Percentiles rank a stretch among this genome's conserved stretches.
These are phyloP conservation scores for Chrysosporium keratinophilum DNA, from an alignment of 2,329 filamentous ascomycete genomes.

Conservation along the genomic window DNA sequence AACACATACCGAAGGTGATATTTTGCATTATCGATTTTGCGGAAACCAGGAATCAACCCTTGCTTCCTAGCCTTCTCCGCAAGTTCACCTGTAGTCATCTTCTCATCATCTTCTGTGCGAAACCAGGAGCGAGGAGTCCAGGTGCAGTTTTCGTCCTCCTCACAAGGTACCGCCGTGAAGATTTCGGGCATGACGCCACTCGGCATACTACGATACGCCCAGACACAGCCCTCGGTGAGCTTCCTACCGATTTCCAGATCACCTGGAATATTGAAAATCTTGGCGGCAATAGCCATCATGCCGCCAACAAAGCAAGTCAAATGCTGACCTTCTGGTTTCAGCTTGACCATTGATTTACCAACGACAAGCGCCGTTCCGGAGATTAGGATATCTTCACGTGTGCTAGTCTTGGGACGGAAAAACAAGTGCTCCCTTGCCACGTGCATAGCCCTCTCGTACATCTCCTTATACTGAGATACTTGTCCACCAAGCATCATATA, in stretches of 20 bases:
- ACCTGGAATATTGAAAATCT: constrained; percentile 40
- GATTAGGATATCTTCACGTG: constrained; percentile 59
- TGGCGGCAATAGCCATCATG: constrained; percentile 46
- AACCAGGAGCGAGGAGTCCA: constrained; percentile 10
- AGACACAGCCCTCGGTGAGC: constrained; percentile 47
- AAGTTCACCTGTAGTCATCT: constrained; percentile 9
- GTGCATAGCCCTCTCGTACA: constrained; percentile 60
- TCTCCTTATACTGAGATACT: constrained; percentile 50
- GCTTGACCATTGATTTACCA: constrained; percentile 27
- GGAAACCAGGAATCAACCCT: constrained; percentile 15
- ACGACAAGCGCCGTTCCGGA: constrained; percentile 44
- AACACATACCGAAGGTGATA: constrained; percentile 16
- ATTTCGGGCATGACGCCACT: constrained; percentile 48
- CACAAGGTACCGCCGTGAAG: constrained; percentile 36
- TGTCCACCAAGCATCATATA: constrained; percentile 64
- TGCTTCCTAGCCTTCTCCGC: constrained; percentile 7
- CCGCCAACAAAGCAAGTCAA: constrained; percentile 47
- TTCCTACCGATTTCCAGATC: constrained; percentile 43
- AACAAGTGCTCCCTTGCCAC: constrained; percentile 63
- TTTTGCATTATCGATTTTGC: constrained; percentile 5
- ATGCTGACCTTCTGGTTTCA: constrained; percentile 41
- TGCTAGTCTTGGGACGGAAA: constrained; percentile 63
- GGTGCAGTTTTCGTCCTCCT: constrained; percentile 11
- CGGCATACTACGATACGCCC: constrained; percentile 42
- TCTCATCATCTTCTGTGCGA: constrained; percentile 3